Evolutionary conservation across 306 rosid species (phyloP).

Genomic region (Malus fusca): DNA sequence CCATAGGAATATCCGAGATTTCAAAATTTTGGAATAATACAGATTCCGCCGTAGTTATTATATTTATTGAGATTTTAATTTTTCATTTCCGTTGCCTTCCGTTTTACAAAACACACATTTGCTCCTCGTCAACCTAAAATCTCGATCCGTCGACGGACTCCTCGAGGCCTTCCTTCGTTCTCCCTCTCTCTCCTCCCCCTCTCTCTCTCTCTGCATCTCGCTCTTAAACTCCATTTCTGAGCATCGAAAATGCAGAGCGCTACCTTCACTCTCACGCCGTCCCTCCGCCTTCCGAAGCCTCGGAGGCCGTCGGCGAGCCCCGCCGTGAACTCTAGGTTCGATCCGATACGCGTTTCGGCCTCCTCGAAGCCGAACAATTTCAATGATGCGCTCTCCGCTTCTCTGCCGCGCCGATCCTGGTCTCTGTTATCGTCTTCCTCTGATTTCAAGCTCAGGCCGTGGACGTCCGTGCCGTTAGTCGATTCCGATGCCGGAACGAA

Average conservation of each 20-base stretch:
- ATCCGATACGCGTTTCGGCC: conserved; percentile 22
- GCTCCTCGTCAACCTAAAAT: conserved; percentile 4
- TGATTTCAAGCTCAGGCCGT: conserved; percentile 40
- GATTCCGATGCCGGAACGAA: conserved; percentile 19
- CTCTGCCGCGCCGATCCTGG: conserved; percentile 60
- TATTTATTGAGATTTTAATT: neutral
- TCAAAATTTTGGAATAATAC: neutral
- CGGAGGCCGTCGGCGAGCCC: conserved; percentile 5
- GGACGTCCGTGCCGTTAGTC: conserved; percentile 21
- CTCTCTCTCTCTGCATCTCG: neutral
- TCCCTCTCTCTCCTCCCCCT: neutral
- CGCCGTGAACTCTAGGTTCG: conserved; percentile 5
- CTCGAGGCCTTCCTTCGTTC: conserved; percentile 17
- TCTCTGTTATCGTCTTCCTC: conserved; percentile 29
- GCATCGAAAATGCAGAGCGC: conserved; percentile 53
- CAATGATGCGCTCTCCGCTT: conserved; percentile 24
- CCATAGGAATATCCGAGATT: conserved; percentile 10
- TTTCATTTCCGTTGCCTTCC: neutral
- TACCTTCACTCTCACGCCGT: conserved; percentile 30
- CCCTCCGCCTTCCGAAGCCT: conserved; percentile 19
- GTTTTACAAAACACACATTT: neutral
- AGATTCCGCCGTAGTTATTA: neutral
- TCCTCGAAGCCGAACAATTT: conserved; percentile 18
- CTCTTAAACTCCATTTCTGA: conserved; percentile 10
- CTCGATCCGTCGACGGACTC: conserved; percentile 30